Conservation (phyloP, 306 rosid species). For the Glycine tomentella region DNA sequence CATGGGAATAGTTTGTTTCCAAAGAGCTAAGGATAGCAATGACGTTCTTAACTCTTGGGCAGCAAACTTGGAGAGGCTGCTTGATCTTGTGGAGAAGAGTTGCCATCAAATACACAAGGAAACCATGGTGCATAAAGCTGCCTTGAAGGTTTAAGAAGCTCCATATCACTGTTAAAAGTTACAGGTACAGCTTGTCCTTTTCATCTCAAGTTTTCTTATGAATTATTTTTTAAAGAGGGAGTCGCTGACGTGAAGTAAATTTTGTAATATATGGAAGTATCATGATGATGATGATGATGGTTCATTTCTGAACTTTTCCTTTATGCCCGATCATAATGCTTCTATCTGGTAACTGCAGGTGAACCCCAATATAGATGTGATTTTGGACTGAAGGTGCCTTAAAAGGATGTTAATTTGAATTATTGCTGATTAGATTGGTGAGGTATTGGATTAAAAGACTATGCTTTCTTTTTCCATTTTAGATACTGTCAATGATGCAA, state of each 20-base stretch:
- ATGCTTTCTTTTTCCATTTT: constrained; percentile 14
- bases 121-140: constrained; percentile 88
- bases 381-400: constrained; percentile 39
- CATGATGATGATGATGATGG: constrained; percentile 5
- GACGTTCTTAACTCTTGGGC: constrained; percentile 91
- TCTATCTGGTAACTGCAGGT: constrained; percentile 47
- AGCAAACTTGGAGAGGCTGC: constrained; percentile 86
- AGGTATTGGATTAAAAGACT: constrained; percentile 37
- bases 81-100: constrained; percentile 94
- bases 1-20: constrained; percentile 80
- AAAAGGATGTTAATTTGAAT: constrained; percentile 27
- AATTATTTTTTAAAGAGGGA: neutral
- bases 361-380: constrained; percentile 35
- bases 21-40: constrained; percentile 84
- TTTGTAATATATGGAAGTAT: constrained; percentile 24
- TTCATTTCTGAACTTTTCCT: constrained; percentile 4
- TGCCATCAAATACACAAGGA: constrained; percentile 94
- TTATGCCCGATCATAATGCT: neutral
- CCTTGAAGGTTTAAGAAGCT: constrained; percentile 57
- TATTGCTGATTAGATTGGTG: constrained; percentile 34
- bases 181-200: constrained; percentile 32
- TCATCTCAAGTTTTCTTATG: constrained; percentile 22
- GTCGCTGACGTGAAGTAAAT: neutral
- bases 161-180: constrained; percentile 21
- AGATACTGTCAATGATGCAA: constrained; percentile 25